Percentiles rank a stretch among this genome's conserved stretches.
These are phyloP conservation scores for Penicillium sp. DNA, from an alignment of 2,329 filamentous ascomycete genomes.

Conservation along the genomic window DNA sequence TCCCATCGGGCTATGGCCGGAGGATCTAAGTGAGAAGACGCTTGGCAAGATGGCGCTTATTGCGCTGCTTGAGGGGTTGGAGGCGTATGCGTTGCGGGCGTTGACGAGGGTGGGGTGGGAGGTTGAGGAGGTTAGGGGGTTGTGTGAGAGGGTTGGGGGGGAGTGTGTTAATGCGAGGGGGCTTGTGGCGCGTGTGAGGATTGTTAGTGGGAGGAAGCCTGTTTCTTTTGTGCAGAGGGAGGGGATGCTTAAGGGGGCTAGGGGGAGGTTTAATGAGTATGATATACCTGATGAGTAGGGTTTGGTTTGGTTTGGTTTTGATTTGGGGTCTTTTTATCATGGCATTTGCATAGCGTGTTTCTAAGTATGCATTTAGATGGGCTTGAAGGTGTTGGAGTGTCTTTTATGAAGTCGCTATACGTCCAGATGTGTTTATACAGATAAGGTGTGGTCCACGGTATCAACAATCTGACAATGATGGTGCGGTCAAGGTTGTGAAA, in stretches of 20 bases:
- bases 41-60: conserved; percentile 44
- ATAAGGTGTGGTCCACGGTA: too few relatives aligned
- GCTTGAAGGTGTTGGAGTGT: too few relatives aligned
- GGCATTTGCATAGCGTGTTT: background rate
- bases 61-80: conserved; percentile 38
- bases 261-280: background rate
- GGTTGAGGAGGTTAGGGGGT: conserved; percentile 30
- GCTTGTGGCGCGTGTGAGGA: conserved; percentile 24
- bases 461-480: too few relatives aligned
- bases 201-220: conserved; percentile 33
- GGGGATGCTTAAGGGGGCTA: conserved; percentile 12
- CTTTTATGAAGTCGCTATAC: too few relatives aligned
- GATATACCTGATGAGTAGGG: background rate
- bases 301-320: too few relatives aligned
- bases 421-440: too few relatives aligned
- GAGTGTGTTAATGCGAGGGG: conserved; percentile 32
- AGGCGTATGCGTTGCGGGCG: conserved; percentile 36
- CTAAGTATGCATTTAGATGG: background rate
- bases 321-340: background rate
- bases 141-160: conserved; percentile 37
- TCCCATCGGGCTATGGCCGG: conserved; percentile 38
- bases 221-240: conserved; percentile 12
- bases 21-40: conserved; percentile 31
- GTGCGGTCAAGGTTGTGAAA: too few relatives aligned
- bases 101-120: conserved; percentile 36